Base-by-base conservation (phyloP, 176 grass and related monocot genomes). In the Musa schizocarpa region DNA sequence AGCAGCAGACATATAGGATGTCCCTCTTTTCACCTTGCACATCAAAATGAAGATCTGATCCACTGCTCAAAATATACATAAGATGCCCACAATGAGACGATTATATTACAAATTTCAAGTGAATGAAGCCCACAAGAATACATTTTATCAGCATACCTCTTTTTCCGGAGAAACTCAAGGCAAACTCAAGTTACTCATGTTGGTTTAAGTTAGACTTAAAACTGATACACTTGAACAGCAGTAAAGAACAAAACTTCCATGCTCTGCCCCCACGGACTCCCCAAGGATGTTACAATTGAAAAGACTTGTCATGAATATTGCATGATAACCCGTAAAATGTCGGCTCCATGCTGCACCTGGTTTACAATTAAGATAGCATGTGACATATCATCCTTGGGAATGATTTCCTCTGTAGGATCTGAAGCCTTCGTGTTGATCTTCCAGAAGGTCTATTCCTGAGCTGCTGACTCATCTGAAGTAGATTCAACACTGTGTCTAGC, bases 401-500 rank as follows among this genome's bases (percentile, higher is more conserved):
- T 49, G 7, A 27, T 50, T 19, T 50, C 22, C 9, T 13, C 17
- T 61, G 17, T 20, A 43, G 16, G 43, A 50, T 21, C 14, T 48
- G 3, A 13, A 1, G n/a, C 13, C 16, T 70, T 48, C 19, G 1
- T 0, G 20, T 50, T 8, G 14, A 19, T 70, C 43, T 70, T 21
- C 14, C 68, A 52, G 51, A 17, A 49, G 20, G 12, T 25, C 48
- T 52, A 22, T 12, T 53, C 43, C 34, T 54, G 10, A 11, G 9
- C 2, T 51, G 19, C 7, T 65, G 34, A 50, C 17, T 50, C 70
- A 34, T 83, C 71, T 48, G 76, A 79, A 6, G 63, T 63, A 55
- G 86, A 87, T 72, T 97, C 87, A 52, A 71, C 80, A 17, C 64
- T 73, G 50, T 75, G 85, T 87, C 89, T 88, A 54, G 84, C 61